Base-by-base conservation (phyloP, 371 early-diverging fungal species). In the Haplosporangium sp. region DNA sequence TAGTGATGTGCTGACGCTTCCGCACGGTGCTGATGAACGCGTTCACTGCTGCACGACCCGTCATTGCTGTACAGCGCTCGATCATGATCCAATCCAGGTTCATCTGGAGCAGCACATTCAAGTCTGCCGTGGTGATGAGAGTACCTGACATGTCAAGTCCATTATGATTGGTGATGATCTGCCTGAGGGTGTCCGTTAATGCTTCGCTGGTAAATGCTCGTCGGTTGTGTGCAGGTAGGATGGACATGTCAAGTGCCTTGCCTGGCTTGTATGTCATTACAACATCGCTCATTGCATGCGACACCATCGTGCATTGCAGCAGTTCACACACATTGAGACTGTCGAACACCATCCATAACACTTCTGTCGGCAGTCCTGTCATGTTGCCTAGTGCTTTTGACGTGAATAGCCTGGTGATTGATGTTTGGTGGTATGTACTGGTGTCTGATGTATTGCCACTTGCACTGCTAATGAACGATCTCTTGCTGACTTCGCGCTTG, bases 331-430 rank as follows among this genome's bases (percentile, higher is more conserved):
- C 23, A 13, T 62, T 23, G 37, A 62, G 63, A 41, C 46, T 36
- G 37, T 55, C 64, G 38, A 55, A 37, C 12, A 55, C 64, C 21
- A 46, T 63, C 64, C 55, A 63, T 48, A 43, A 55, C 5, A 63
- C 46, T 13, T 54, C 64, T 54, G 10, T 53, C 55, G 55, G 64
- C 38, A 63, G 46, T n/a, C n/a, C n/a, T n/a, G n/a, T n/a, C n/a
- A n/a, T n/a, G n/a, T n/a, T n/a, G n/a, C n/a, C n/a, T n/a, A n/a
- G n/a, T n/a, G n/a, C n/a, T n/a, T n/a, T n/a, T n/a, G n/a, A n/a
- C n/a, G n/a, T n/a, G n/a, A n/a, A n/a, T n/a, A n/a, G n/a, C n/a
- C n/a, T n/a, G n/a, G n/a, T n/a, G n/a, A n/a, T n/a, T n/a, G n/a
- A n/a, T n/a, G n/a, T n/a, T n/a, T n/a, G n/a, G n/a, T n/a, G n/a